Evolutionary conservation across 148 eudicot genomes (phyloP).

Genomic region (Amaranthus hypochondriacus): DNA sequence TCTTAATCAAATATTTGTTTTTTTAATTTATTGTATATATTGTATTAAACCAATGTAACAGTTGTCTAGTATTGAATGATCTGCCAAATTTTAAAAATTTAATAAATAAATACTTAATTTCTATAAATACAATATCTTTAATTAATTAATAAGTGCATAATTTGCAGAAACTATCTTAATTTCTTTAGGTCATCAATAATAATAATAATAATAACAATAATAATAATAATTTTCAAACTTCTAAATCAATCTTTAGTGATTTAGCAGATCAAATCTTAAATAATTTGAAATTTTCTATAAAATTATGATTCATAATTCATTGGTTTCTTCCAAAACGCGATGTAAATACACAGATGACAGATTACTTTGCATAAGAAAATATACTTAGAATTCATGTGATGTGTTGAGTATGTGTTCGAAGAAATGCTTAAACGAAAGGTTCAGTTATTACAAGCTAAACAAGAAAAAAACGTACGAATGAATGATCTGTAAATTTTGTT

Average conservation of each 20-base stretch:
- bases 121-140: no score
- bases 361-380: background rate
- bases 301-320: constrained; percentile 19
- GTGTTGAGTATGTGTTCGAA: background rate
- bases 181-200: no score
- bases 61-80: no score
- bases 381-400: background rate
- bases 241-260: constrained; percentile 9
- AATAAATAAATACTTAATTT: no score
- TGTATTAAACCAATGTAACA: no score
- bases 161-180: no score
- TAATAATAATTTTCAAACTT: background rate
- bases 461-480: constrained; percentile 43
- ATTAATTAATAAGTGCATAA: no score
- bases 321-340: constrained; percentile 11
- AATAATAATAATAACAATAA: no score
- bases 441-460: constrained; percentile 40
- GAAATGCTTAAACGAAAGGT: background rate
- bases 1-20: no score
- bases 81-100: no score
- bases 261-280: constrained; percentile 22
- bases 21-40: no score
- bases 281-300: constrained; percentile 1
- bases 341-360: background rate
- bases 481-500: constrained; percentile 21